Conservation (phyloP, 192 early-diverging fungal genomes). For the Coemansia sp. region DNA sequence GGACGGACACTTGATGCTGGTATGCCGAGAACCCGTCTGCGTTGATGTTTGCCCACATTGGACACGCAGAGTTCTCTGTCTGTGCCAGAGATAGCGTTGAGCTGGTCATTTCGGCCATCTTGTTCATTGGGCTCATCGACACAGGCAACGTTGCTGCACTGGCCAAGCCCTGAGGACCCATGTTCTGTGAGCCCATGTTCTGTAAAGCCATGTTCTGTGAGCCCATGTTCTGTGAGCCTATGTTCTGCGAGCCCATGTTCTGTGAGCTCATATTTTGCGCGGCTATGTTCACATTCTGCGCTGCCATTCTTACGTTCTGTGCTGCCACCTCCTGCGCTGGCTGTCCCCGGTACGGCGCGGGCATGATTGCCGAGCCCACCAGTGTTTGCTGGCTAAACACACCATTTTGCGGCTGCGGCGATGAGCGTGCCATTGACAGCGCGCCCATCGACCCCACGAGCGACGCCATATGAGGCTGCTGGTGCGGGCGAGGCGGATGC, state of each 20-base stretch:
- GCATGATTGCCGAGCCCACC: conserved; percentile 13
- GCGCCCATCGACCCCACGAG: conserved; percentile 41
- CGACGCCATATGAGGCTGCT: conserved; percentile 20
- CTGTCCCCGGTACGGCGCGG: conserved; percentile 9
- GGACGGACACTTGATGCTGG: conserved; percentile 39
- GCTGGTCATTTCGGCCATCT: neutral
- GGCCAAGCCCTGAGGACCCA: neutral
- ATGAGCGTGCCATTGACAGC: conserved; percentile 15
- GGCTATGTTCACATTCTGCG: neutral
- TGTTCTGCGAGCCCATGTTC: neutral
- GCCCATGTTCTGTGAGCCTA: neutral
- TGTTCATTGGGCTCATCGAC: neutral
- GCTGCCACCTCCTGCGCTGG: neutral
- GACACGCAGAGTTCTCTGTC: conserved; percentile 4
- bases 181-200: conserved; percentile 1
- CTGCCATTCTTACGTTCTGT: neutral
- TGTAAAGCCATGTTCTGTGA: neutral
- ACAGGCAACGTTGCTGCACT: neutral
- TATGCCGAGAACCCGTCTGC: conserved; percentile 29
- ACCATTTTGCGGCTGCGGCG: conserved; percentile 1
- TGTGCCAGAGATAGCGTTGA: neutral
- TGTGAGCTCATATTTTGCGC: neutral
- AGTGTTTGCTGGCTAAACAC: conserved; percentile 1
- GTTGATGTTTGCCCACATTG: conserved; percentile 11
- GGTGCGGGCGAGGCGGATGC: conserved; percentile 1